Percentiles rank a stretch among this genome's conserved stretches.
Evolutionary conservation across 441 rosid genomes (phyloP).

Genomic region (Adansonia rubrostipa): DNA sequence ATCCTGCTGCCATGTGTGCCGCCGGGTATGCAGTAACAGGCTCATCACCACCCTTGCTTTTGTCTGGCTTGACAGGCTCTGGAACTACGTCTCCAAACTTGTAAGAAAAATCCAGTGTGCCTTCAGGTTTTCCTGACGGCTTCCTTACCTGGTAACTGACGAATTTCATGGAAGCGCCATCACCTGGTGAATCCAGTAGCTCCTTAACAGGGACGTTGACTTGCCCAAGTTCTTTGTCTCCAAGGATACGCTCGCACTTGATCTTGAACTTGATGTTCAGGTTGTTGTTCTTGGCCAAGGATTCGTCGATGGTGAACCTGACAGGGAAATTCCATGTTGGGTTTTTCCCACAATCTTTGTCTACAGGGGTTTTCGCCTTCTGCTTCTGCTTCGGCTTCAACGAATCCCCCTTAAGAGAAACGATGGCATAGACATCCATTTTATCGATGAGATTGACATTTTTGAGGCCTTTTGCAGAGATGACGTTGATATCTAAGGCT

Average conservation of each 20-base stretch:
- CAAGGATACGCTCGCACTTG: conserved; percentile 63
- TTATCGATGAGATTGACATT: conserved; percentile 53
- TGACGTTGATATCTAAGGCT: conserved; percentile 47
- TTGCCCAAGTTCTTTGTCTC: conserved; percentile 66
- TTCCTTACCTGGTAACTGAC: conserved; percentile 60
- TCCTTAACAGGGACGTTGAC: conserved; percentile 66
- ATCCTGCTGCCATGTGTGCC: conserved; percentile 24
- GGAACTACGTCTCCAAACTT: conserved; percentile 46
- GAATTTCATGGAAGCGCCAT: conserved; percentile 33
- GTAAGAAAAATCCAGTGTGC: conserved; percentile 54
- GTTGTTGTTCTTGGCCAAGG: conserved; percentile 49
- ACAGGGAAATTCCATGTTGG: conserved; percentile 67
- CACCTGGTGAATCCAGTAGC: conserved; percentile 39
- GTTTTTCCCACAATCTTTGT: conserved; percentile 46
- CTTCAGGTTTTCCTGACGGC: conserved; percentile 61
- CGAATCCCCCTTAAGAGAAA: conserved; percentile 50
- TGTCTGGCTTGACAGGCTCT: conserved; percentile 4
- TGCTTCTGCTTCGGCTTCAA: conserved; percentile 28
- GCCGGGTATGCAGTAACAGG: conserved; percentile 45
- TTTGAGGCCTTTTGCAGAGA: conserved; percentile 53
- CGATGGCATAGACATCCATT: conserved; percentile 60
- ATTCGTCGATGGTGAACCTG: conserved; percentile 54
- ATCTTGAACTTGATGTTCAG: conserved; percentile 53
- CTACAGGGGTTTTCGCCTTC: conserved; percentile 48
- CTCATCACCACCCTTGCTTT: conserved; percentile 23